Conservation (phyloP, 257 asterid species). For the Schizonepeta tenuifolia region DNA sequence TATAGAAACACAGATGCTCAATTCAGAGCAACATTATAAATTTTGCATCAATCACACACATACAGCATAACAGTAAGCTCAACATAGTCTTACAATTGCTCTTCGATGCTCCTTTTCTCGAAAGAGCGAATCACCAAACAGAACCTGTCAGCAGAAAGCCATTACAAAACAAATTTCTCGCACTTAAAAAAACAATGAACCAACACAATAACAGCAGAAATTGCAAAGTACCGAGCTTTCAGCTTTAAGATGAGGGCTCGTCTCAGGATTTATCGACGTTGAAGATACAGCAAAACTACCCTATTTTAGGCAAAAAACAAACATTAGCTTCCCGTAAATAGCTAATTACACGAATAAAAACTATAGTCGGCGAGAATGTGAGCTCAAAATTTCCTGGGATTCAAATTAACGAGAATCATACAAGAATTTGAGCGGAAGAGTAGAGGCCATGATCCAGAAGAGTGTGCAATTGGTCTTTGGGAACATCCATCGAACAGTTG, state of each 20-base stretch:
- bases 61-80: conserved; percentile 17
- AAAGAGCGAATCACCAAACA: conserved; percentile 78
- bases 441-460: conserved; percentile 86
- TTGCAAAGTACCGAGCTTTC: conserved; percentile 73
- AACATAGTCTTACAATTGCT: conserved; percentile 71
- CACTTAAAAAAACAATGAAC: conserved; percentile 11
- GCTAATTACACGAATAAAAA: neutral
- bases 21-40: conserved; percentile 14
- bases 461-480: conserved; percentile 70
- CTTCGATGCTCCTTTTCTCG: conserved; percentile 78
- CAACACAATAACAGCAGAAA: neutral
- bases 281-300: conserved; percentile 93
- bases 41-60: neutral
- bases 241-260: conserved; percentile 79
- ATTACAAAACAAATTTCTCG: conserved; percentile 28
- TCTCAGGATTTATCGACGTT: conserved; percentile 63
- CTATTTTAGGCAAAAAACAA: conserved; percentile 43
- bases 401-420: conserved; percentile 32
- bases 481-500: conserved; percentile 72
- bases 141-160: conserved; percentile 57
- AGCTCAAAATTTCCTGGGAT: conserved; percentile 17
- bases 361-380: neutral
- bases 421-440: conserved; percentile 88
- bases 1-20: neutral
- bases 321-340: neutral